Percentiles rank a stretch among this genome's conserved stretches.
These are phyloP conservation scores for Diaporthe eres DNA, from an alignment of 2,329 filamentous ascomycete species.

Conservation along the genomic window DNA sequence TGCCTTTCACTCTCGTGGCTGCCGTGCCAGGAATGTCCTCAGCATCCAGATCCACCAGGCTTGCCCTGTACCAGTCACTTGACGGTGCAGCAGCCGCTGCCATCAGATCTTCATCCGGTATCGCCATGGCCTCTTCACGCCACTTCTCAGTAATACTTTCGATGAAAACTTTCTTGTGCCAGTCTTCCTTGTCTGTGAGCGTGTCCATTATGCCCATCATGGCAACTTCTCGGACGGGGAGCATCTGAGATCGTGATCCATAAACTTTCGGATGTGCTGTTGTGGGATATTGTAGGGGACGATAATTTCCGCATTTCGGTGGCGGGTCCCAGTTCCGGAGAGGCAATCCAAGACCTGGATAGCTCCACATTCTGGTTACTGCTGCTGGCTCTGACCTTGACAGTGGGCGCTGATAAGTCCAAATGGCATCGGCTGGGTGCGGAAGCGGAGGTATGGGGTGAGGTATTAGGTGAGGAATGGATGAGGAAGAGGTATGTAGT, in stretches of 20 bases:
- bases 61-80: conserved; percentile 16
- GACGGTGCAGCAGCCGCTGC: conserved; percentile 18
- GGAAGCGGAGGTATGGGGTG: background rate
- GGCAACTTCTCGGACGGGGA: conserved; percentile 41
- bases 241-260: conserved; percentile 31
- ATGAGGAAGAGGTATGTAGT: background rate
- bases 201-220: conserved; percentile 39
- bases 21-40: background rate
- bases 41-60: background rate
- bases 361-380: background rate
- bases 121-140: conserved; percentile 49
- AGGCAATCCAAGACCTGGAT: conserved; percentile 31
- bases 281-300: conserved; percentile 9
- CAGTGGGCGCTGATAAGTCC: background rate
- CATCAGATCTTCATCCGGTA: conserved; percentile 43
- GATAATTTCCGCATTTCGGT: too few species aligned
- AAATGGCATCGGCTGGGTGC: background rate
- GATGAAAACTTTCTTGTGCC: conserved; percentile 54
- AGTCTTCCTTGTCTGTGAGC: conserved; percentile 45
- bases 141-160: conserved; percentile 52
- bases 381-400: background rate
- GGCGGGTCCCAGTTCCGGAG: background rate
- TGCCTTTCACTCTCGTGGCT: conserved; percentile 37
- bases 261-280: conserved; percentile 24
- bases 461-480: background rate